These are phyloP conservation scores for Trichocladium antarcticum DNA, from an alignment of 495 filamentous ascomycete species.

Conservation along the genomic window DNA sequence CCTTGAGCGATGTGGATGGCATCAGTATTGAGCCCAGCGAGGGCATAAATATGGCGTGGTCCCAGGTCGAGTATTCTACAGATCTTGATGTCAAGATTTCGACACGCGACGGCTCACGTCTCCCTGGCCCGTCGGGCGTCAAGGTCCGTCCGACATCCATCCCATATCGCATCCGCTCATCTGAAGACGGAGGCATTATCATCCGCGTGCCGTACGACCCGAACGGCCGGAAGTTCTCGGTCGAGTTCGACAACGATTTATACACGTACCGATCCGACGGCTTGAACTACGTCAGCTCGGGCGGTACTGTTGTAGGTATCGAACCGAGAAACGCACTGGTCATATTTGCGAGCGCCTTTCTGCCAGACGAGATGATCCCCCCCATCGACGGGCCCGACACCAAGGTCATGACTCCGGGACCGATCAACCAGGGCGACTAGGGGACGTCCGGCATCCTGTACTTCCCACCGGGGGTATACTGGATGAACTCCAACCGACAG, in stretches of 20 bases:
- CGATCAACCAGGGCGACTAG: not conserved
- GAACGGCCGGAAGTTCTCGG: not conserved
- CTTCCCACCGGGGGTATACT: not conserved
- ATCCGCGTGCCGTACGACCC: not conserved
- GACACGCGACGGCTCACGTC: not conserved
- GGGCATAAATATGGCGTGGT: not conserved
- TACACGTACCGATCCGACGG: not conserved
- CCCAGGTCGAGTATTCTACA: not conserved
- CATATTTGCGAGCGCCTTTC: not conserved
- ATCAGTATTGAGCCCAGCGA: not conserved
- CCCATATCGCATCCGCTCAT: not conserved
- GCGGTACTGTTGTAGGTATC: not conserved
- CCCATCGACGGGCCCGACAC: not conserved
- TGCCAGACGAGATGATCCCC: not conserved
- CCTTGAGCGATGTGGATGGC: not conserved
- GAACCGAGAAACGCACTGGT: not conserved
- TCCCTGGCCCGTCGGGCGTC: not conserved
- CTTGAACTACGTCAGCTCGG: not conserved
- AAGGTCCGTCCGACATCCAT: not conserved
- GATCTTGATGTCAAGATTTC: not conserved
- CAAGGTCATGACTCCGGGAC: not conserved
- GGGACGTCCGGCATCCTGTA: not conserved
- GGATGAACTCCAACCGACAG: not conserved
- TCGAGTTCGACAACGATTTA: not conserved
- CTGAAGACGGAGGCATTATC: not conserved